Conservation (phyloP, 2,329 filamentous ascomycete species). For the Beauveria sp. region DNA sequence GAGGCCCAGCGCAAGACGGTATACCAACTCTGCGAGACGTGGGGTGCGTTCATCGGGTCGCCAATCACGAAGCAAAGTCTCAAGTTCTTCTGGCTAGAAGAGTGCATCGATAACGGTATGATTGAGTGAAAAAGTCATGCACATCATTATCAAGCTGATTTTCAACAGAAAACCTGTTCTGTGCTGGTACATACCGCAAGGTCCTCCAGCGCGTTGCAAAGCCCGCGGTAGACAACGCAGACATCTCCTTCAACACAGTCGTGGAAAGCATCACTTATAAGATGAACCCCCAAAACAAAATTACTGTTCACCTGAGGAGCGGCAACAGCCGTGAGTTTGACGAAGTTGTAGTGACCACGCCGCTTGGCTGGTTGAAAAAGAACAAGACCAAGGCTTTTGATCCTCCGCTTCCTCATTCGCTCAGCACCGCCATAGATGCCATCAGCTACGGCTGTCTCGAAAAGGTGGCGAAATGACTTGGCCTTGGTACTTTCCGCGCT, state of each 20-base stretch:
- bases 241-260: conserved; percentile 44
- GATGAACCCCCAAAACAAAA: conserved; percentile 22
- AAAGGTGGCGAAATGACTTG: conserved; percentile 40
- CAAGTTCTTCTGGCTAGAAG: conserved; percentile 71
- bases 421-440: conserved; percentile 54
- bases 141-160: not conserved
- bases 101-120: conserved; percentile 63
- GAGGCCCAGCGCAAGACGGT: conserved; percentile 35
- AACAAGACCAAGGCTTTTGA: conserved; percentile 47
- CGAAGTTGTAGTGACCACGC: conserved; percentile 59
- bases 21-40: conserved; percentile 52
- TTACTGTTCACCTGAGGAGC: conserved; percentile 38
- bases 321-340: conserved; percentile 49
- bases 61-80: conserved; percentile 58
- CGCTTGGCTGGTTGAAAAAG: conserved; percentile 61
- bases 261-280: conserved; percentile 35
- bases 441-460: conserved; percentile 66
- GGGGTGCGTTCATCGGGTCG: conserved; percentile 65
- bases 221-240: conserved; percentile 46
- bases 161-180: conserved; percentile 49
- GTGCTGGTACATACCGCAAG: conserved; percentile 50
- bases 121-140: not conserved
- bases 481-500: not conserved
- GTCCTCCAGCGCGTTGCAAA: conserved; percentile 51
- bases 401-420: conserved; percentile 48